Conservation (phyloP, 1,139 yeast species). For the Debaryomyces singareniensis region DNA sequence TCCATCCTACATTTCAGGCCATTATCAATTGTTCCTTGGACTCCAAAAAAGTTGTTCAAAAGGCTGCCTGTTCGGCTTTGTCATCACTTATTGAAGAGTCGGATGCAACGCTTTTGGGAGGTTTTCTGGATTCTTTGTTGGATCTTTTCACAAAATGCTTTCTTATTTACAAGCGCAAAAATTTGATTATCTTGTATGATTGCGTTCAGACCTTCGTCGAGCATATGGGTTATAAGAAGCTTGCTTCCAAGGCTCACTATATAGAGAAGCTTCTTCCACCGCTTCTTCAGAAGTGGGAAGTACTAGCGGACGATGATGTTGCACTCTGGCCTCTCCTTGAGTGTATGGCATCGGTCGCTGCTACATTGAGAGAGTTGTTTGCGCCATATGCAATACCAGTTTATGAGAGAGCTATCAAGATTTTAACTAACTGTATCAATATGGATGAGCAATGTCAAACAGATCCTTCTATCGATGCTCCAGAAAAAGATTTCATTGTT, state of each 20-base stretch:
- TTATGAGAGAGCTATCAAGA: slow-evolving; percentile 71
- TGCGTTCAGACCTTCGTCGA: slow-evolving; percentile 91
- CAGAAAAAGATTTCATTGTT: slow-evolving; percentile 87
- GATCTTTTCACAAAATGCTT: slow-evolving; percentile 71
- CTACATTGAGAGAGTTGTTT: slow-evolving; percentile 75
- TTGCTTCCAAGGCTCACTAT: slow-evolving; percentile 49
- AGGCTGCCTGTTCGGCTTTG: slow-evolving; percentile 85
- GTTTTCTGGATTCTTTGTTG: slow-evolving; percentile 47
- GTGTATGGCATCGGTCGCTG: slow-evolving; percentile 88
- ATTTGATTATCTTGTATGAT: slow-evolving; percentile 76
- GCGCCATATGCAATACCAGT: slow-evolving; percentile 88
- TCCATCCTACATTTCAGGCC: slow-evolving; percentile 73
- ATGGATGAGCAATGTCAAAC: slow-evolving; percentile 58
- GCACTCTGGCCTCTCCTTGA: slow-evolving; percentile 90
- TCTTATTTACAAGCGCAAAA: slow-evolving; percentile 70
- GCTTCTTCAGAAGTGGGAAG: slow-evolving; percentile 71
- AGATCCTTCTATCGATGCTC: slow-evolving; percentile 67
- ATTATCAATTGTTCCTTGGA: slow-evolving; percentile 73
- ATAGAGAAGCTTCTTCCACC: slow-evolving; percentile 71
- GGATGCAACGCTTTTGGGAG: slow-evolving; percentile 56
- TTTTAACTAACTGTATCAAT: slow-evolving; percentile 62
- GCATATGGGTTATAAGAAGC: slow-evolving; percentile 51
- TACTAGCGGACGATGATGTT: slow-evolving; percentile 65
- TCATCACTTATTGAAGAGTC: slow-evolving; percentile 78
- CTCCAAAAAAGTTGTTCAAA: slow-evolving; percentile 85